These are phyloP conservation scores for Nicotiana tabacum DNA, from an alignment of 257 asterid genomes.

Conservation along the genomic window DNA sequence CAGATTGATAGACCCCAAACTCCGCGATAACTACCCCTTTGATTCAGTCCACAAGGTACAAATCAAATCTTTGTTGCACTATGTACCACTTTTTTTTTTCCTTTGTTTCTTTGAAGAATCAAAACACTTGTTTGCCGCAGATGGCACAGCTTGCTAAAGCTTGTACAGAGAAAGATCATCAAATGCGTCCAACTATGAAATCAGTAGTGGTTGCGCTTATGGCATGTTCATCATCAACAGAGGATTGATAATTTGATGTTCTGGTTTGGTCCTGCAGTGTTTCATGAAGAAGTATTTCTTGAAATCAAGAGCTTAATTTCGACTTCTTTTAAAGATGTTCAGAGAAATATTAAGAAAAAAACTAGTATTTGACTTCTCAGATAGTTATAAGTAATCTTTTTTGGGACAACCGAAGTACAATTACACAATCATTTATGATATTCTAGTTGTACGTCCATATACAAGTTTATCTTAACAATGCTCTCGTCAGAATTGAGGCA, in stretches of 20 bases:
- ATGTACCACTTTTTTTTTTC: background rate
- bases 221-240: constrained; percentile 82
- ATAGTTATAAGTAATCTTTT: too few species aligned
- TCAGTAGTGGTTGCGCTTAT: constrained; percentile 78
- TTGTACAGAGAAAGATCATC: constrained; percentile 79
- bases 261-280: background rate
- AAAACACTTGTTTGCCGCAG: constrained; percentile 24
- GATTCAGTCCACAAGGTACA: constrained; percentile 68
- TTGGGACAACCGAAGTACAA: too few species aligned
- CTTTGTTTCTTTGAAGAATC: background rate
- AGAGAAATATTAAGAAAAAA: too few species aligned
- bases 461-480: too few species aligned
- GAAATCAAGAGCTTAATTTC: background rate
- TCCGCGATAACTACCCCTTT: constrained; percentile 58
- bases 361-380: too few species aligned
- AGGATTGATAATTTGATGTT: constrained; percentile 35
- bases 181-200: constrained; percentile 76
- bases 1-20: constrained; percentile 64
- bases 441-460: too few species aligned
- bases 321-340: background rate
- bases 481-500: too few species aligned
- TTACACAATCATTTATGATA: too few species aligned
- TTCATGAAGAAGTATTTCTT: background rate
- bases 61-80: background rate
- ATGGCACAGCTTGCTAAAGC: constrained; percentile 74